Percentiles rank a stretch among this genome's conserved stretches.
Evolutionary conservation across 1,284 basidiomycete genomes (phyloP).

Genomic region (Fomes fomentarius): DNA sequence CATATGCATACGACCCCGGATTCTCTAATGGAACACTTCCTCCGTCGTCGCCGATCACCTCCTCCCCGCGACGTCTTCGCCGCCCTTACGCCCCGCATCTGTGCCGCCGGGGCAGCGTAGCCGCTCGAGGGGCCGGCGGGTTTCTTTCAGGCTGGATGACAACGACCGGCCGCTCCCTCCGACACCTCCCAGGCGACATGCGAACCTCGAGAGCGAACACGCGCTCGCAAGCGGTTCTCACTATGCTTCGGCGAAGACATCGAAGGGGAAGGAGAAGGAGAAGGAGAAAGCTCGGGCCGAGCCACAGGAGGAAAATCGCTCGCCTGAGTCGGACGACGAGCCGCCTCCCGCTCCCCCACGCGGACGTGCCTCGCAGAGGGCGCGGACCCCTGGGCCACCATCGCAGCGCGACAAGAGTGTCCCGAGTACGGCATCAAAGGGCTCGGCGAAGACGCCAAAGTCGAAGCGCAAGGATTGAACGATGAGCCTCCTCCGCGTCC

Average conservation of each 20-base stretch:
- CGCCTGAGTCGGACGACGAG: constrained; percentile 3
- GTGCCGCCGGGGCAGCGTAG: constrained; percentile 27
- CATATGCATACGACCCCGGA: constrained; percentile 43
- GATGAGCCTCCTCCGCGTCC: too few species aligned
- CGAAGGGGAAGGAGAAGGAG: constrained; percentile 8
- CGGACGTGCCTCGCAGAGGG: constrained; percentile 20
- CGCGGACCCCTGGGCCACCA: constrained; percentile 33
- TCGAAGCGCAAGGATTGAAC: constrained; percentile 1
- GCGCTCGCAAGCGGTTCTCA: neutral
- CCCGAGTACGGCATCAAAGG: constrained; percentile 3
- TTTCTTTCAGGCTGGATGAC: constrained; percentile 36
- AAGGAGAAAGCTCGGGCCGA: constrained; percentile 24
- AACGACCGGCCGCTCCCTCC: constrained; percentile 24
- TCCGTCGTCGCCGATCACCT: constrained; percentile 45
- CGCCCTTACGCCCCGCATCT: constrained; percentile 17
- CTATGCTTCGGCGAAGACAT: neutral
- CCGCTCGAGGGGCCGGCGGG: constrained; percentile 31
- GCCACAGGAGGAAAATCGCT: constrained; percentile 12
- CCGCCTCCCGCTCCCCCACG: neutral
- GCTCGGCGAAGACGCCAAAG: neutral
- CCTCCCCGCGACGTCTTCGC: constrained; percentile 30
- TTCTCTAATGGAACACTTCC: constrained; percentile 48
- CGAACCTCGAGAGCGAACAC: neutral
- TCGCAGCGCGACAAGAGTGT: constrained; percentile 23
- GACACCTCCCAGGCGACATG: constrained; percentile 6